Conservation (phyloP, 2,329 filamentous ascomycete genomes). For the Gaeumannomyces tritici region DNA sequence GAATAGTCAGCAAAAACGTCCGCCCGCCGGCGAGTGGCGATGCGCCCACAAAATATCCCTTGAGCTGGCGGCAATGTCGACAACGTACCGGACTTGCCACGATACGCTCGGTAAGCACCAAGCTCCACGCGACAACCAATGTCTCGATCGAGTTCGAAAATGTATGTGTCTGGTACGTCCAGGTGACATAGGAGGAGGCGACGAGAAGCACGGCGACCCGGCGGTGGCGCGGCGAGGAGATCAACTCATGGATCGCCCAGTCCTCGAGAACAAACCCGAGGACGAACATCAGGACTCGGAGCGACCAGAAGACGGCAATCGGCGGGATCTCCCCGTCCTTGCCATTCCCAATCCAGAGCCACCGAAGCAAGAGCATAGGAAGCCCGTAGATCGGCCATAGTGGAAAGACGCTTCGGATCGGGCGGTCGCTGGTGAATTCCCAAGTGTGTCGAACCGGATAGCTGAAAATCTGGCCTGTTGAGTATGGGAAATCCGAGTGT, state of each 20-base stretch:
- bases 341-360: slow-evolving; percentile 83
- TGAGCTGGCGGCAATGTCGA: not conserved
- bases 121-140: slow-evolving; percentile 80
- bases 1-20: not conserved
- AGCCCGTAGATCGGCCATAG: slow-evolving; percentile 92
- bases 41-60: not conserved
- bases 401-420: slow-evolving; percentile 92
- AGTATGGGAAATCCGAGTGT: not conserved
- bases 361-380: slow-evolving; percentile 86
- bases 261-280: slow-evolving; percentile 95
- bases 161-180: slow-evolving; percentile 97
- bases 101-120: slow-evolving; percentile 86
- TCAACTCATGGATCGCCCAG: slow-evolving; percentile 91
- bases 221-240: slow-evolving; percentile 63
- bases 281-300: slow-evolving; percentile 85
- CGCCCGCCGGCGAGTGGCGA: not conserved
- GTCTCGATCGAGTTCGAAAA: slow-evolving; percentile 98
- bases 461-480: slow-evolving; percentile 76
- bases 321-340: slow-evolving; percentile 69
- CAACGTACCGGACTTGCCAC: slow-evolving; percentile 61
- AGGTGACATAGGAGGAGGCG: slow-evolving; percentile 94
- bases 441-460: slow-evolving; percentile 87
- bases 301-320: slow-evolving; percentile 79
- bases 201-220: slow-evolving; percentile 72
- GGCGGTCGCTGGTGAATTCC: slow-evolving; percentile 85